Evolutionary conservation across 805 yeast species (phyloP), one percentile per base, ranked within the genome.

Genomic region (Hermanozyma aechmeae): DNA sequence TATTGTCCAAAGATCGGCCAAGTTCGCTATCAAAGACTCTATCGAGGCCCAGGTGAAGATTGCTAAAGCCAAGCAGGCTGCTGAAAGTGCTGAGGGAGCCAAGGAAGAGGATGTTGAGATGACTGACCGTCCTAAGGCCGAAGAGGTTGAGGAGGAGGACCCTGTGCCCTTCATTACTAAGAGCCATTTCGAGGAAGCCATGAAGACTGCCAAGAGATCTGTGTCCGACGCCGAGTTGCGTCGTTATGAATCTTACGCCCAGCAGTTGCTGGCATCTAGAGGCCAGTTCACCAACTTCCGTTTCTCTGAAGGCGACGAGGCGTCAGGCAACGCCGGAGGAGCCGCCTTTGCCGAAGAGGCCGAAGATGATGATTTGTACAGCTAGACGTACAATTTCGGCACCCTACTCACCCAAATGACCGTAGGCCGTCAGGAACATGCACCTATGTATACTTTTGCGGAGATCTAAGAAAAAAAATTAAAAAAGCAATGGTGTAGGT

Each of bases 161-260:
- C 85, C 95, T 17, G 99, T 92, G 44, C 98, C 99, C 50, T 92
- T 60, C 58, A 89, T 92, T 49, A 83, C 95, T 17, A 82, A 80
- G 53, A 79, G 79, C 29, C 99, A 92, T 58, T 86, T 92, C 48
- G 96, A 92, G 61, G 97, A 92, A 68, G 99, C 99, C 26, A 92
- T 92, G 99, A 87, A 89, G 77, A 86, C 97, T 2, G 99, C 98
- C 30, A 81, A 86, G 61, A 82, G 97, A 49, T 87, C 96, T 32
- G 99, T 92, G 27, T 79, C 93, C 23, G 97, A 93, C 51, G 83
- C 96, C 22, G 98, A 92, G 62, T 72, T 92, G 51, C 92, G 99
- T 64, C 87, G 98, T 63, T 92, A 92, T 58, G 98, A 92, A 66
- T 93, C 97, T 6, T 92, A 89, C 51, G 94, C 96, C 29, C 96